Evolutionary conservation across 129 eudicot genomes (phyloP).

Genomic region (Flaveria trinervia): DNA sequence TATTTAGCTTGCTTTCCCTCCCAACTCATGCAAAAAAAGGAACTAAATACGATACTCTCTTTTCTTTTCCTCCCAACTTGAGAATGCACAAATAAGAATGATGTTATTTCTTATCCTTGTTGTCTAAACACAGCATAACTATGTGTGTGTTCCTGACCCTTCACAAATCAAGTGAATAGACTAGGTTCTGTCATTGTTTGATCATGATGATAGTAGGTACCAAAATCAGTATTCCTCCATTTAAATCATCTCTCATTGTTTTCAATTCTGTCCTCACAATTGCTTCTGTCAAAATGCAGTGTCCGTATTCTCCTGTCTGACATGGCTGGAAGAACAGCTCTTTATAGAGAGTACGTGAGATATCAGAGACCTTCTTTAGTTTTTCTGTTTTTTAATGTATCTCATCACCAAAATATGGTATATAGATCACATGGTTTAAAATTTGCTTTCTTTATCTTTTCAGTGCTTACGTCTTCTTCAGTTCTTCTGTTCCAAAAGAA

Average conservation of each 20-base stretch:
- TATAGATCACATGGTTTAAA: conserved; percentile 10
- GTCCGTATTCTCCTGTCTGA: conserved; percentile 71
- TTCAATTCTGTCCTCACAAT: conserved; percentile 14
- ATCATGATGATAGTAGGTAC: conserved; percentile 8
- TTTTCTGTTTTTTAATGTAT: background rate
- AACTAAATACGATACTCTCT: background rate
- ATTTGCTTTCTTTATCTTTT: conserved; percentile 23
- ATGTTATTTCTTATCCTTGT: background rate
- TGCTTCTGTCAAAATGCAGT: conserved; percentile 55
- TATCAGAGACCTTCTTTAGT: background rate
- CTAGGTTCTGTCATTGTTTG: conserved; percentile 17
- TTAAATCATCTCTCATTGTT: background rate
- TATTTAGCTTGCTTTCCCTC: background rate
- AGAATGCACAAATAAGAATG: background rate
- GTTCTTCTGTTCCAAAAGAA: conserved; percentile 80
- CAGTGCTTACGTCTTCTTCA: conserved; percentile 88
- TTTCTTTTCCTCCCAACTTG: background rate
- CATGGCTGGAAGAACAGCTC: conserved; percentile 81
- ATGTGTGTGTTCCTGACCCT: background rate
- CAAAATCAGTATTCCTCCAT: background rate
- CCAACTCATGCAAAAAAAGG: background rate
- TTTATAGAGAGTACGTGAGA: conserved; percentile 77
- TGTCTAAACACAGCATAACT: background rate
- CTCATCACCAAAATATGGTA: background rate
- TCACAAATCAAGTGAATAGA: conserved; percentile 3